These are phyloP conservation scores for Pythium brassicae DNA, from an alignment of 352 stramenopile species.

Conservation along the genomic window DNA sequence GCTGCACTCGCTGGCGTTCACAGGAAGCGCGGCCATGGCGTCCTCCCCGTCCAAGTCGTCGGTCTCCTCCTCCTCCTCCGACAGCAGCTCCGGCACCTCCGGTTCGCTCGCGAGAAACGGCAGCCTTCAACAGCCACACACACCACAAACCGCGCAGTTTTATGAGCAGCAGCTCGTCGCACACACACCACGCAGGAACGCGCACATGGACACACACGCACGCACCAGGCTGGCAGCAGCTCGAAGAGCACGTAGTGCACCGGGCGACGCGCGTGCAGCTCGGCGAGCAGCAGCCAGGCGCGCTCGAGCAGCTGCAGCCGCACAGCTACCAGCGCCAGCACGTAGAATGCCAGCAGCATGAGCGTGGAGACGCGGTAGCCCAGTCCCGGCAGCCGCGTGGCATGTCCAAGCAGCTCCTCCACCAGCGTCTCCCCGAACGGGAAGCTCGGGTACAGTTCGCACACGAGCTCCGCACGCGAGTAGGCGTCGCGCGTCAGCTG, in stretches of 20 bases:
- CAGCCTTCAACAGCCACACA: constrained; percentile 22
- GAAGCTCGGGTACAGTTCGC: constrained; percentile 64
- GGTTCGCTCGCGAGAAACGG: constrained; percentile 51
- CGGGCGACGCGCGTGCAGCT: constrained; percentile 52
- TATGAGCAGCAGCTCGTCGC: no score
- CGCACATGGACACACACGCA: neutral
- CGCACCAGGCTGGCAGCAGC: constrained; percentile 49
- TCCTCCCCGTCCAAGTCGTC: constrained; percentile 20
- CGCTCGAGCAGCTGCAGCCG: constrained; percentile 36
- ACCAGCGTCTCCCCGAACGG: constrained; percentile 48
- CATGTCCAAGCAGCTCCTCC: constrained; percentile 56
- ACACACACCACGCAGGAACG: neutral
- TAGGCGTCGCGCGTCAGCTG: constrained; percentile 51
- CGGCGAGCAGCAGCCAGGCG: constrained; percentile 38
- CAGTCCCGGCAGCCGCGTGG: constrained; percentile 45
- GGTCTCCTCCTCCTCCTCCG: constrained; percentile 30
- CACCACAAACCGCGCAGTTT: neutral
- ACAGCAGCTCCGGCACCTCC: constrained; percentile 57
- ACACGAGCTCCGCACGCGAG: constrained; percentile 29
- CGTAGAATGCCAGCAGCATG: constrained; percentile 31
- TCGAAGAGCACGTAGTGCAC: constrained; percentile 52
- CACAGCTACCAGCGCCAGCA: constrained; percentile 22
- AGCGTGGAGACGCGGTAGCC: constrained; percentile 36
- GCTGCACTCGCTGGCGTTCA: constrained; percentile 34
- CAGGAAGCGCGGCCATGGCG: constrained; percentile 8